A percentile compares a stretch with the other conserved stretches of the same genome.
Evolutionary conservation across 2,329 filamentous ascomycete species (phyloP).

Genomic region (Gnomoniopsis sp.): DNA sequence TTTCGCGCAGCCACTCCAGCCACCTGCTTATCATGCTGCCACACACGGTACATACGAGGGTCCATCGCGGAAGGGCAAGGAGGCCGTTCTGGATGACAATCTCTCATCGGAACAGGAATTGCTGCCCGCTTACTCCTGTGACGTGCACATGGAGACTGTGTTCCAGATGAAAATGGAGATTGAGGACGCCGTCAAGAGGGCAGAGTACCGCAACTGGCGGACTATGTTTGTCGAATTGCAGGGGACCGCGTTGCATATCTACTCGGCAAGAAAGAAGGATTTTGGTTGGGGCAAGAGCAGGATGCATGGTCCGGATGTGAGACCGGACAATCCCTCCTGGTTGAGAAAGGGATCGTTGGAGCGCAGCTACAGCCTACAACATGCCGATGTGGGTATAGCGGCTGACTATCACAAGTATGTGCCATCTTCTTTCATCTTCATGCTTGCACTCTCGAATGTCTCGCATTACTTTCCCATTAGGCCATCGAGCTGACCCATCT

Average conservation of each 20-base stretch:
- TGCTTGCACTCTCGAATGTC: background rate
- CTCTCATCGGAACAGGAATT: slow-evolving; percentile 35
- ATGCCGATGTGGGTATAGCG: slow-evolving; percentile 73
- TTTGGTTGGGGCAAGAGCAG: slow-evolving; percentile 45
- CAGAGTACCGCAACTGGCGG: slow-evolving; percentile 62
- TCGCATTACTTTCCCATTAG: background rate
- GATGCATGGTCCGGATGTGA: slow-evolving; percentile 46
- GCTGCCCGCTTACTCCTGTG: slow-evolving; percentile 55
- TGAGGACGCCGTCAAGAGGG: slow-evolving; percentile 59
- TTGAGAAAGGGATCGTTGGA: slow-evolving; percentile 54
- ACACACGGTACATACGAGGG: slow-evolving; percentile 35
- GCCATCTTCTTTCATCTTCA: background rate
- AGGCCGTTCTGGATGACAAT: slow-evolving; percentile 21
- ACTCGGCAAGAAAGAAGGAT: slow-evolving; percentile 57
- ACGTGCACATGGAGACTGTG: slow-evolving; percentile 52
- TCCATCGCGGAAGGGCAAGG: slow-evolving; percentile 15
- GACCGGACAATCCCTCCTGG: slow-evolving; percentile 49
- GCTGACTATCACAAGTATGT: slow-evolving; percentile 68
- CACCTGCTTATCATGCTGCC: slow-evolving; percentile 34
- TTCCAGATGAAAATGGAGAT: slow-evolving; percentile 66
- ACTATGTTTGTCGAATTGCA: slow-evolving; percentile 61
- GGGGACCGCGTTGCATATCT: slow-evolving; percentile 65
- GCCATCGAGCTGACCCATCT: slow-evolving; percentile 11
- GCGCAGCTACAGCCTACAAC: slow-evolving; percentile 67
- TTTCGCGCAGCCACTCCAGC: slow-evolving; percentile 39